Conservation (phyloP, 768 basidiomycete species). For the Podaxis pistillaris region DNA sequence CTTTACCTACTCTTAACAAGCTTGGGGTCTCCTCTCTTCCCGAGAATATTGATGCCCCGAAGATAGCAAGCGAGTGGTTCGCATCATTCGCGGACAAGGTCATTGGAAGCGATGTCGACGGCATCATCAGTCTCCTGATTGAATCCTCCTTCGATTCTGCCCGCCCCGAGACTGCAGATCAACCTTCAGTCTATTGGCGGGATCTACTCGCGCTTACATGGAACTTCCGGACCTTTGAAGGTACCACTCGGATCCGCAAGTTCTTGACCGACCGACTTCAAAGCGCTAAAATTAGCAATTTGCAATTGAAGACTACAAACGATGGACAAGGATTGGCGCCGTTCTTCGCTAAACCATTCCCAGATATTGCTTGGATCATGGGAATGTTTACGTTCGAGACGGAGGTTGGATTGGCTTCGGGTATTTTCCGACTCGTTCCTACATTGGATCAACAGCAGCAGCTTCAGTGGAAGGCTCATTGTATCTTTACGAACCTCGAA, state of each 20-base stretch:
- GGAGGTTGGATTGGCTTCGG: conserved; percentile 39
- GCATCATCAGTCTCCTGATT: conserved; percentile 31
- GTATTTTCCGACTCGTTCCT: conserved; percentile 47
- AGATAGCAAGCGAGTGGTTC: conserved; percentile 28
- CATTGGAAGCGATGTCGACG: conserved; percentile 10
- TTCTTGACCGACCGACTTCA: conserved; percentile 40
- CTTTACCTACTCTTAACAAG: conserved; percentile 28
- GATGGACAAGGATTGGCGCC: conserved; percentile 18
- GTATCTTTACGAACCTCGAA: conserved; percentile 49
- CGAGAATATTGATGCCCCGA: conserved; percentile 30
- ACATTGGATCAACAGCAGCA: neutral
- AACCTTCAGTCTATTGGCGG: conserved; percentile 40
- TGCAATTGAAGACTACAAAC: conserved; percentile 26
- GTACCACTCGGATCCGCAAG: conserved; percentile 31
- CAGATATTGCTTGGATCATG: conserved; percentile 49
- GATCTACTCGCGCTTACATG: conserved; percentile 54
- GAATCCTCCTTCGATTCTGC: conserved; percentile 29
- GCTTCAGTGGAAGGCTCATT: conserved; percentile 49
- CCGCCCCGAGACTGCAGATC: conserved; percentile 17
- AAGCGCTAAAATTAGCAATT: conserved; percentile 24
- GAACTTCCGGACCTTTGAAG: conserved; percentile 49
- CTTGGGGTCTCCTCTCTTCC: conserved; percentile 27
- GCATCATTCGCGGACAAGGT: conserved; percentile 20
- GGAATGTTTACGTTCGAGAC: conserved; percentile 46
- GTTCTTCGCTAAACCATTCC: conserved; percentile 30